These are phyloP conservation scores for Neospora caninum DNA, from an alignment of 169 alveolate species.

Conservation along the genomic window DNA sequence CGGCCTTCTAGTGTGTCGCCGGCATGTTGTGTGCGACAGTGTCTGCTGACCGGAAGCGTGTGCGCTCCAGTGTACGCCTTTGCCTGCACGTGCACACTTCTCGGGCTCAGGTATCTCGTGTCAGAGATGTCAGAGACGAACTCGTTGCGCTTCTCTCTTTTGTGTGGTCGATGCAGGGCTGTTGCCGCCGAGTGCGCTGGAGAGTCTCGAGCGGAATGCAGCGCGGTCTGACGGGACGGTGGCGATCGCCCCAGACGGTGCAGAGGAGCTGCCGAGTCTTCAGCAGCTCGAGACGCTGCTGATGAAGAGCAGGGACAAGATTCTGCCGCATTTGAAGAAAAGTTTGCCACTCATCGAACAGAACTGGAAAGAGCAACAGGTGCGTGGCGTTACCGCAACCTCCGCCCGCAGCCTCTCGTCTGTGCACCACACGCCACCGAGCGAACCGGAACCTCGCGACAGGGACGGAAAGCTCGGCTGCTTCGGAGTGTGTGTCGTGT, in stretches of 20 bases:
- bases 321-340: constrained; percentile 13
- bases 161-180: background rate
- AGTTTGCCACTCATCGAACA: constrained; percentile 37
- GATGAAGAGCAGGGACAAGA: constrained; percentile 25
- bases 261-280: constrained; percentile 32
- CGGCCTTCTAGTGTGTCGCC: no score
- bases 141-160: background rate
- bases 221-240: background rate
- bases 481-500: no score
- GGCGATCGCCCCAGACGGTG: constrained; percentile 27
- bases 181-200: constrained; percentile 31
- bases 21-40: no score
- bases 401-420: no score
- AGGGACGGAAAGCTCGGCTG: no score
- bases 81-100: no score
- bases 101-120: no score
- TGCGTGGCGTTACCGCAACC: background rate
- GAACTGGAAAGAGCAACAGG: constrained; percentile 41
- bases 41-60: no score
- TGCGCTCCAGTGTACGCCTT: no score
- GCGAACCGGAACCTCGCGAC: no score
- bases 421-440: no score
- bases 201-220: background rate
- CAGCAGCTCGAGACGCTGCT: constrained; percentile 43
- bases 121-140: no score